Conservation (phyloP, 768 basidiomycete species). For the Mycena olivaceomarginata region DNA sequence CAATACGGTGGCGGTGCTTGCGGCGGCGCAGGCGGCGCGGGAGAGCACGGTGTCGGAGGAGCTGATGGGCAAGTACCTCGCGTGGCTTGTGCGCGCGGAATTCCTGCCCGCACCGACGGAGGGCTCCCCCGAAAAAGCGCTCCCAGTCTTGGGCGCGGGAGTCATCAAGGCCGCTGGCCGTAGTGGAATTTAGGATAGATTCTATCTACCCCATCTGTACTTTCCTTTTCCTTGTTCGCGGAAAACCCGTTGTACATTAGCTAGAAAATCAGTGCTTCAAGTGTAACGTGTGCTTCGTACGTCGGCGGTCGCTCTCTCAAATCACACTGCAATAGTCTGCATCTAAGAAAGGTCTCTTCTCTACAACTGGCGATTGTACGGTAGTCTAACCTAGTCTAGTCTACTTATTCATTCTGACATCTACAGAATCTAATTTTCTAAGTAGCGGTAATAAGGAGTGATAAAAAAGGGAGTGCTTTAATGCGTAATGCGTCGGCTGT, state of each 20-base stretch:
- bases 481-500: neutral
- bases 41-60: conserved; percentile 82
- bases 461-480: conserved; percentile 8
- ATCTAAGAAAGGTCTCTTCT: neutral
- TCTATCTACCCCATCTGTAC: neutral
- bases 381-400: conserved; percentile 26
- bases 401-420: neutral
- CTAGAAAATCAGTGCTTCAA: conserved; percentile 6
- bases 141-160: conserved; percentile 68
- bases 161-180: conserved; percentile 81
- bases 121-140: conserved; percentile 58
- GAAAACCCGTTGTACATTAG: conserved; percentile 21
- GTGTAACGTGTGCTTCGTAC: neutral
- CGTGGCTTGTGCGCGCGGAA: conserved; percentile 92
- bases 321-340: neutral
- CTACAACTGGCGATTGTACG: conserved; percentile 7
- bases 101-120: conserved; percentile 81
- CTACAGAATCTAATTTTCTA: conserved; percentile 8
- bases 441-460: conserved; percentile 13
- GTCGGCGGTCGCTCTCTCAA: neutral
- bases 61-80: conserved; percentile 91
- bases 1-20: conserved; percentile 84
- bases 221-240: neutral
- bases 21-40: conserved; percentile 60
- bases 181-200: conserved; percentile 69